Base-by-base conservation (phyloP, 352 stramenopile genomes). In the Peronospora farinosa region DNA sequence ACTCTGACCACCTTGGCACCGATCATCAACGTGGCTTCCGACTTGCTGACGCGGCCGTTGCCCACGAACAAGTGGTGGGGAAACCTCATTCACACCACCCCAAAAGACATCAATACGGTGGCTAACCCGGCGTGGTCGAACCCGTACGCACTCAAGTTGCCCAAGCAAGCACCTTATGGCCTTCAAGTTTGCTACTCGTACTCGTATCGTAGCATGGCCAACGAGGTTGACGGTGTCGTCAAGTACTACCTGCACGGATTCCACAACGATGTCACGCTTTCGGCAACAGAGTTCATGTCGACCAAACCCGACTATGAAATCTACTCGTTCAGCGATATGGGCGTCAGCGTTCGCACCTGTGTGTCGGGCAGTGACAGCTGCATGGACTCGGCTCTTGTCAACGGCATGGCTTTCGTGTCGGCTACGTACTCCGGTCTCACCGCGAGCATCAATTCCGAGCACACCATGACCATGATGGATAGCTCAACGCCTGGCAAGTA, bases 51-150 rank as follows among this genome's bases (percentile, higher is more conserved):
- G 2, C 7, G 63, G 31, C 55, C 80, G 3, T 65, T 92, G n/a
- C 80, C 80, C 44, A 92, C 78, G 12, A 92, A 92, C 69, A 81
- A 86, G 46, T 92, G 80, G 80, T 92, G 80, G 80, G 78, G 73
- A 8, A 92, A 89, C 59, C 63, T 88, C 40, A 85, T 92, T 48
- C 65, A 81, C 62, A 74, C 67, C 30, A 76, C 63, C 12, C 55
- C 37, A n/a, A 61, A 69, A 35, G 64, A 67, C 30, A 61, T 75
- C 31, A 43, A 70, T 33, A 70, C 76, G 0, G 59, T 77, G 21
- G 64, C 73, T 16, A 72, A 81, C 43, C 77, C 75, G 1, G 78
- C 67, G 9, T 92, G 76, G 73, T 69, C 74, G 7, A 88, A 88
- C 65, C 77, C 80, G 41, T 91, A 87, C 51, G 76, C 80, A 2